Conservation (phyloP, 2,329 filamentous ascomycete genomes). For the Tolypocladium paradoxum region DNA sequence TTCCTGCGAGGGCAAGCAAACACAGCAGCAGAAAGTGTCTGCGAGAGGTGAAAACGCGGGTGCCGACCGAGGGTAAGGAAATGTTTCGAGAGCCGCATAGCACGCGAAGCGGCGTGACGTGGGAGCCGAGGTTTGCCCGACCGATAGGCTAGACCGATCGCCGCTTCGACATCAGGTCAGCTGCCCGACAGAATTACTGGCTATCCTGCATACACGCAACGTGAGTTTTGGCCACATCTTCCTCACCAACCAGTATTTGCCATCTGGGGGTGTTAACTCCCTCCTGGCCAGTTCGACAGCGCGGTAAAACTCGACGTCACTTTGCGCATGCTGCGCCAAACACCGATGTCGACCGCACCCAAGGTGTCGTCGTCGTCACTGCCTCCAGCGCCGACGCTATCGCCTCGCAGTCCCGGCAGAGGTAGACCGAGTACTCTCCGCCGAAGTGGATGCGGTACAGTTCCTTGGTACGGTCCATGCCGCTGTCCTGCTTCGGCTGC, state of each 20-base stretch:
- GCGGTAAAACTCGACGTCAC: neutral
- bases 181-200: neutral
- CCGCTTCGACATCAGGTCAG: neutral
- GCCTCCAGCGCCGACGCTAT: slow-evolving; percentile 8
- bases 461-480: slow-evolving; percentile 6
- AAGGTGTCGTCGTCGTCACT: slow-evolving; percentile 1
- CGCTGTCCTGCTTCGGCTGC: slow-evolving; percentile 3
- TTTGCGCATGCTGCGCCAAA: neutral
- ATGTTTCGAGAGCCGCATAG: neutral
- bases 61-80: neutral
- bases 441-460: slow-evolving; percentile 9
- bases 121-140: slow-evolving; percentile 9
- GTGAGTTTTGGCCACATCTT: no score
- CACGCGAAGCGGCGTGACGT: neutral
- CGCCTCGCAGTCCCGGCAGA: slow-evolving; percentile 13
- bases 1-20: neutral
- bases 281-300: neutral
- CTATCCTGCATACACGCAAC: neutral
- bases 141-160: neutral
- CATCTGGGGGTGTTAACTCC: neutral
- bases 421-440: slow-evolving; percentile 5
- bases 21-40: neutral
- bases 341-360: neutral
- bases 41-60: neutral
- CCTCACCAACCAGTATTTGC: neutral